Percentiles rank a stretch among this genome's conserved stretches.
phyloP scores from a whole-genome alignment of 306 rosid genomes.

The Astragalus membranaceus region DNA sequence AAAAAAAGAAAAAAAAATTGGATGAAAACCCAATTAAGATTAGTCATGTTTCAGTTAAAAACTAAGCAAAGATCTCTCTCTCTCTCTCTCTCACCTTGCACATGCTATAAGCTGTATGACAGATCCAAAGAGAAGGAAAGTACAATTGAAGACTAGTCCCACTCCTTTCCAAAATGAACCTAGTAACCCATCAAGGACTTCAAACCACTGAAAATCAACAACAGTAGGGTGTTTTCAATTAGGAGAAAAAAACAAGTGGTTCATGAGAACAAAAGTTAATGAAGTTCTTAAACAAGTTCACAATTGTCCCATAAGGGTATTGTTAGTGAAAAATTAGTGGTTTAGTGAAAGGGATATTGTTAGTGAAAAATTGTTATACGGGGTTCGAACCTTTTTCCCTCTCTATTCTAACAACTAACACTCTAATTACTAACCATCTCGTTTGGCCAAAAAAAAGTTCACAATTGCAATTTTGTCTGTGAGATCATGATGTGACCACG shows the following conservation, averaged over 20 bases:
- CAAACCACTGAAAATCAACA: constrained; percentile 82
- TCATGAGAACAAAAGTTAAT: not conserved
- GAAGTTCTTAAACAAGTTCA: no score
- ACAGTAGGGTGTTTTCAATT: constrained; percentile 11
- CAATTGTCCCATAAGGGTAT: no score
- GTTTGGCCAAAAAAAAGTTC: no score
- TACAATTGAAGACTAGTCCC: constrained; percentile 90
- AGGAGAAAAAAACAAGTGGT: not conserved
- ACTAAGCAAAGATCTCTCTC: not conserved
- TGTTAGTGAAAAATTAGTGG: no score
- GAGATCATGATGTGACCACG: no score
- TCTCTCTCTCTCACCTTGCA: constrained; percentile 94
- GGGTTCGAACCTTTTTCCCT: no score
- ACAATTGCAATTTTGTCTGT: no score
- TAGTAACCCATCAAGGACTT: constrained; percentile 88
- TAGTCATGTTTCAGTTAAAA: not conserved
- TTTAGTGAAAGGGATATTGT: no score
- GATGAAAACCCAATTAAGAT: constrained; percentile 7
- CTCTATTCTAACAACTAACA: no score
- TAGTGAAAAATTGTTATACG: no score
- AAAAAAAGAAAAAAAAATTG: not conserved
- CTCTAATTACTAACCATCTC: no score
- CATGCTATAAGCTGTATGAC: constrained; percentile 98
- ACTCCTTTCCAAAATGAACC: constrained; percentile 86
- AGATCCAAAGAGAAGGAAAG: constrained; percentile 94